Conservation (phyloP, 768 basidiomycete species). For the Leccinum barrowsii region DNA sequence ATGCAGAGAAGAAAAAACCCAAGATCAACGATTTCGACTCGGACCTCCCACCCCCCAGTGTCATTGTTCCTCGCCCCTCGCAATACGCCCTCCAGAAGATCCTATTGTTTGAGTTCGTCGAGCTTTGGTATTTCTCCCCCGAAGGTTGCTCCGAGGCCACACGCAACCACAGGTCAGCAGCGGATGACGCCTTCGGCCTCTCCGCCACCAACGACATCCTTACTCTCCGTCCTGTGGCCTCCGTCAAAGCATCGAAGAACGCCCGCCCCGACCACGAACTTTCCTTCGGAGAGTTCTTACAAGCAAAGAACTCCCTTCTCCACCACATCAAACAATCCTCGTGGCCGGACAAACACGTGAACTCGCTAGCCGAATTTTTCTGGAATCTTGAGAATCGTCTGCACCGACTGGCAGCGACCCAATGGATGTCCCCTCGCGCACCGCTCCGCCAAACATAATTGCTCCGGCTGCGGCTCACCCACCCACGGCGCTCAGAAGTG, state of each 20-base stretch:
- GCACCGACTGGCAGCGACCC: too few relatives aligned
- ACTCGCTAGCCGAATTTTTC: background rate
- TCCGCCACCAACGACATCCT: background rate
- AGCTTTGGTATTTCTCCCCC: background rate
- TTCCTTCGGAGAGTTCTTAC: background rate
- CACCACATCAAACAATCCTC: background rate
- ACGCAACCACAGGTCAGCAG: background rate
- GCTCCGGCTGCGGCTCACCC: too few relatives aligned
- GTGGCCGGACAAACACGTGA: background rate
- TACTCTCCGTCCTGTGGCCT: background rate
- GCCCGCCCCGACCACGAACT: background rate
- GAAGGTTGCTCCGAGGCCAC: background rate
- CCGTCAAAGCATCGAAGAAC: background rate
- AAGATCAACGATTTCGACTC: background rate
- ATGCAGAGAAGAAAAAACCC: background rate
- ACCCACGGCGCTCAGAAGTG: too few relatives aligned
- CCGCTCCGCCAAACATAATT: too few relatives aligned
- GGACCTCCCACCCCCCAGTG: background rate
- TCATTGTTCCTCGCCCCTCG: background rate
- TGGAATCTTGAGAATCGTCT: background rate
- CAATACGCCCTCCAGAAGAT: background rate
- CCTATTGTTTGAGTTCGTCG: background rate
- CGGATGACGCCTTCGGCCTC: background rate
- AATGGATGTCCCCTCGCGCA: too few relatives aligned
- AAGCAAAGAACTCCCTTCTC: background rate